Conservation (phyloP, 2,329 filamentous ascomycete genomes). For the Scytalidium sp. region DNA sequence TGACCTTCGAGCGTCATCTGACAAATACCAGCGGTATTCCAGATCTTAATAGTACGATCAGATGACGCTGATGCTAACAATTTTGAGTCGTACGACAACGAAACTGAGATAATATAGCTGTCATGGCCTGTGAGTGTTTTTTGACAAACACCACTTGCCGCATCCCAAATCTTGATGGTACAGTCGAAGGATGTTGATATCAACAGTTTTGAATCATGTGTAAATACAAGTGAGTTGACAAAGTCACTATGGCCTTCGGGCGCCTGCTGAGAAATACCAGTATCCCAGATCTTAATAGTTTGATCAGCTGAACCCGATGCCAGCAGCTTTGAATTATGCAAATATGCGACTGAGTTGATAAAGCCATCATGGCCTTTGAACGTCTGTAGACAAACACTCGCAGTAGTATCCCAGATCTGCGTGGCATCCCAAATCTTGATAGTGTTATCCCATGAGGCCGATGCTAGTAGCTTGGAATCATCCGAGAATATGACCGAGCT, state of each 20-base stretch:
- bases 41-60: too few species aligned
- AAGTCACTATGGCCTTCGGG: conserved; percentile 75
- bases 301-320: conserved; percentile 3
- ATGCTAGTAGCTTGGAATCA: too few species aligned
- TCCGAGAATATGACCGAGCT: too few species aligned
- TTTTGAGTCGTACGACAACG: neutral
- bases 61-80: too few species aligned
- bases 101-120: neutral
- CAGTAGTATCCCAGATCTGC: conserved; percentile 67
- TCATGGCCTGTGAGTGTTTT: neutral
- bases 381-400: conserved; percentile 78
- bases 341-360: conserved; percentile 49
- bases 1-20: neutral
- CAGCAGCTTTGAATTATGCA: neutral
- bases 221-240: conserved; percentile 50
- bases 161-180: neutral
- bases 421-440: too few species aligned
- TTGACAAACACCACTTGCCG: neutral
- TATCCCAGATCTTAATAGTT: conserved; percentile 51
- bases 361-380: conserved; percentile 75
- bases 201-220: neutral
- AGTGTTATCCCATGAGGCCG: too few species aligned
- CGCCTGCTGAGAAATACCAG: conserved; percentile 75
- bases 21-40: too few species aligned
- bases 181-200: conserved; percentile 1